These are phyloP conservation scores for Ceriops tagal DNA, from an alignment of 345 rosid genomes.

Conservation along the genomic window DNA sequence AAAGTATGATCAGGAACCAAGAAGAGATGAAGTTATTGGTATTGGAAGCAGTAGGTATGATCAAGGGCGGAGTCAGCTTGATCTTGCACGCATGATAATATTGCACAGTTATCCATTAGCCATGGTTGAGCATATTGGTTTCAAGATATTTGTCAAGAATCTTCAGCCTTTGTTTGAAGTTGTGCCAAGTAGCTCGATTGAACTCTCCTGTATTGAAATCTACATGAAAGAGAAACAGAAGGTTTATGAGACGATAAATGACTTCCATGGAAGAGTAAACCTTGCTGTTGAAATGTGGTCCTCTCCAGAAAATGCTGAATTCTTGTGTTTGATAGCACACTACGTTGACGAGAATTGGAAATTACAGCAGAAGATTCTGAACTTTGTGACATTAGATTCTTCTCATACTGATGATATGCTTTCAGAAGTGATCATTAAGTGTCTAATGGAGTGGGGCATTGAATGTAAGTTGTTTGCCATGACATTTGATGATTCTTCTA, in stretches of 20 bases:
- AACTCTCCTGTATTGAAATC: slow-evolving; percentile 68
- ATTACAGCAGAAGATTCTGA: slow-evolving; percentile 70
- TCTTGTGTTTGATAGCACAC: slow-evolving; percentile 66
- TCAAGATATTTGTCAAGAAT: slow-evolving; percentile 81
- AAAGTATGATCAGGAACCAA: slow-evolving; percentile 68
- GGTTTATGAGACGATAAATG: slow-evolving; percentile 51
- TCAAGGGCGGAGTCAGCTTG: slow-evolving; percentile 68
- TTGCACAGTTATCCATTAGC: slow-evolving; percentile 72
- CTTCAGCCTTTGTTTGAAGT: slow-evolving; percentile 83
- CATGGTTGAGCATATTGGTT: slow-evolving; percentile 89
- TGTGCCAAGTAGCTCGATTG: slow-evolving; percentile 50
- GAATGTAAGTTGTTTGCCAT: slow-evolving; percentile 84
- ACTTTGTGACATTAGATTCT: slow-evolving; percentile 72
- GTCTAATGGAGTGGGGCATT: slow-evolving; percentile 79
- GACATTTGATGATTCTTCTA: slow-evolving; percentile 63
- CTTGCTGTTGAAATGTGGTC: slow-evolving; percentile 76
- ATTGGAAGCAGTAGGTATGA: slow-evolving; percentile 68
- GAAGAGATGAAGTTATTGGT: slow-evolving; percentile 63
- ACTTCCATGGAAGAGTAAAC: slow-evolving; percentile 68
- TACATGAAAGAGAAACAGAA: slow-evolving; percentile 77
- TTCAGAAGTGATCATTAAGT: slow-evolving; percentile 69
- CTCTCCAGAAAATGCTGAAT: slow-evolving; percentile 49
- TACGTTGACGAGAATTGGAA: slow-evolving; percentile 85
- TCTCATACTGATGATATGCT: slow-evolving; percentile 83
- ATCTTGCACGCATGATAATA: slow-evolving; percentile 93